Percentiles rank a stretch among this genome's conserved stretches.
phyloP scores from a whole-genome alignment of 2,329 filamentous ascomycete genomes.

The Alternaria sp. region DNA sequence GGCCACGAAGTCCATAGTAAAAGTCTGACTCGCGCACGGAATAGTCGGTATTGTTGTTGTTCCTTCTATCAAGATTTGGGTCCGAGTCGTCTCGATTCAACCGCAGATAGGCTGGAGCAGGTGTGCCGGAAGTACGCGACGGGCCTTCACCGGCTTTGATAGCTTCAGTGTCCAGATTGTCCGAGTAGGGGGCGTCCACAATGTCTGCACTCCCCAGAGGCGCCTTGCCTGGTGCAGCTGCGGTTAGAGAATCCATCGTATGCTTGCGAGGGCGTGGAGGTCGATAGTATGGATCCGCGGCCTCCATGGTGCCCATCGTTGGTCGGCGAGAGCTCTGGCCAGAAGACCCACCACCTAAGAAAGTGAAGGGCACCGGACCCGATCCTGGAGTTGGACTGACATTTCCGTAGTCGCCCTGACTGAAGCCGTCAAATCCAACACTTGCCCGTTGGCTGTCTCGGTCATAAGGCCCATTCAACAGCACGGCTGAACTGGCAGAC shows the following conservation, averaged over 20 bases:
- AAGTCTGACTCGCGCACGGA: conserved; percentile 95
- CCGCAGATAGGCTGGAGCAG: conserved; percentile 59
- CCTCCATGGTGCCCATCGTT: conserved; percentile 46
- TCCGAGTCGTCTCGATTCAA: conserved; percentile 58
- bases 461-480: conserved; percentile 59
- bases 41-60: conserved; percentile 74
- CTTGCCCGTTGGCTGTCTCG: conserved; percentile 54
- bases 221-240: conserved; percentile 52
- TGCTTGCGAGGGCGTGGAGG: conserved; percentile 73
- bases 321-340: conserved; percentile 50
- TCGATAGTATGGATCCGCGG: conserved; percentile 82
- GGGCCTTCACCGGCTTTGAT: conserved; percentile 41
- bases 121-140: conserved; percentile 40
- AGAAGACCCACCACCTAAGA: conserved; percentile 58
- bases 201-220: conserved; percentile 56
- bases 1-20: conserved; percentile 91
- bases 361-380: conserved; percentile 74
- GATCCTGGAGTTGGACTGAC: conserved; percentile 74
- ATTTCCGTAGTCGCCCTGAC: conserved; percentile 62
- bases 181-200: conserved; percentile 54
- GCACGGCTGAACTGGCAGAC: conserved; percentile 66
- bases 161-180: conserved; percentile 47
- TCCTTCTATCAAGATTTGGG: conserved; percentile 60
- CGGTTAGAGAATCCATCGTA: conserved; percentile 62
- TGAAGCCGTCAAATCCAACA: conserved; percentile 60